Evolutionary conservation across 352 stramenopile genomes (phyloP), one percentile per base, ranked within the genome.

Genomic region (Phytophthora podocarpi): DNA sequence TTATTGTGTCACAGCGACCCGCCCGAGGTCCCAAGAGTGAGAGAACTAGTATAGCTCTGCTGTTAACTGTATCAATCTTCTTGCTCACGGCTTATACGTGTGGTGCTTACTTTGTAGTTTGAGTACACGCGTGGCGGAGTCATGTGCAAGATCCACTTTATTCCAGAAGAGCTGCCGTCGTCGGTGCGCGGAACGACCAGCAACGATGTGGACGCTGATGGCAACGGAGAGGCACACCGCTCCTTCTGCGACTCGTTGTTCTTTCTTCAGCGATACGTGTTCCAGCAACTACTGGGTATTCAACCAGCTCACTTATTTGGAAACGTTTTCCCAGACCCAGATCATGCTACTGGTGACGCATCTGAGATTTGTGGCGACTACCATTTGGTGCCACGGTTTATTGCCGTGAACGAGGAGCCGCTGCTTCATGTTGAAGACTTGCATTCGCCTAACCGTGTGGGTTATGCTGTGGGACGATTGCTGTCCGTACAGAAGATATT

Each of bases 381-480:
- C 20, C 87, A 96, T 62, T 64, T 96, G 30, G 70, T 93, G 30
- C 87, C 87, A 2, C 85, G 87, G 23, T 96, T 96, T 66, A 80
- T 96, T 53, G 80, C 82, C 10, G 53, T 89, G 28, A 76, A 89
- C 15, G 79, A 90, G 37, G 51, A 79, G 23, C 80, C 79, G 15
- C 40, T 90, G 41, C 56, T 91, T n/a, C 78, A 91, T 70, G 72
- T 69, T 12, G 59, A 78, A 45, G 81, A 93, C 46, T 60, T 94
- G 34, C 21, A 83, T 13, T 85, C 80, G 8, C 72, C 84, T 2
- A 82, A 93, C 27, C 85, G 87, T 35, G 85, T 96, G n/a, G 87
- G 87, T 15, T 95, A 91, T 56, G 80, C 78, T 12, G 65, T 90
- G 4, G 87, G 87, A 16, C 67, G 78, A 40, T 58, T 95, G 34